A percentile compares a stretch with the other conserved stretches of the same genome.
These are phyloP conservation scores for Uronychia binucleata DNA, from an alignment of 73 alveolate species.

Conservation along the genomic window DNA sequence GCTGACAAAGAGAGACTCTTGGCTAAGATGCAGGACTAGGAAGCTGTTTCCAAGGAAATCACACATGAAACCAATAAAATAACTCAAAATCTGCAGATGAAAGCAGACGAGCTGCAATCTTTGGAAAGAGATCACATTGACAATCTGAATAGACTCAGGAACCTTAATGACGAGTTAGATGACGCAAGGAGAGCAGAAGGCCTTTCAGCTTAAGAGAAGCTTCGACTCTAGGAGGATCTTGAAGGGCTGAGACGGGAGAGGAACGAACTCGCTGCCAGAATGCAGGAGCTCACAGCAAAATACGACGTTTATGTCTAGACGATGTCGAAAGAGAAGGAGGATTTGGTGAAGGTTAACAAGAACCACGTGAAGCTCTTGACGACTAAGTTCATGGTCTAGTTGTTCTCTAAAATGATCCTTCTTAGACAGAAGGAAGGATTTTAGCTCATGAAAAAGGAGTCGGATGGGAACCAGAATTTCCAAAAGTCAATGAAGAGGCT, in stretches of 20 bases:
- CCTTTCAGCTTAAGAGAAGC: constrained; percentile 34
- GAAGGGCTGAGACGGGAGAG: constrained; percentile 56
- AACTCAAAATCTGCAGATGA: constrained; percentile 26
- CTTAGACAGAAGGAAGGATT: constrained; percentile 30
- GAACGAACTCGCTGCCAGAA: constrained; percentile 31
- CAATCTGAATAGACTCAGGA: constrained; percentile 31
- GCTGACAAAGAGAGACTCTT: constrained; percentile 49
- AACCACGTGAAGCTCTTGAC: constrained; percentile 48
- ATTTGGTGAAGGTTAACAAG: constrained; percentile 23
- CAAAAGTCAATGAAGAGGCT: constrained; percentile 1
- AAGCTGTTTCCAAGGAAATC: constrained; percentile 30
- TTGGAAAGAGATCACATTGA: constrained; percentile 62
- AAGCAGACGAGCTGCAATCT: constrained; percentile 48
- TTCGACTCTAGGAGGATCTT: constrained; percentile 53
- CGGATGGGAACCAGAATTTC: constrained; percentile 6
- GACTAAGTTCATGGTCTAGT: constrained; percentile 34
- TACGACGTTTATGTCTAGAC: constrained; percentile 41
- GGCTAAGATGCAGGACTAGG: constrained; percentile 59
- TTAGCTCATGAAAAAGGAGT: constrained; percentile 12
- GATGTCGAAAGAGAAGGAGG: constrained; percentile 32
- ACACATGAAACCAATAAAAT: constrained; percentile 48
- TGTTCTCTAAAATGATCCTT: constrained; percentile 2
- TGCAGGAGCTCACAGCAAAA: constrained; percentile 38
- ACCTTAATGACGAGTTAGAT: constrained; percentile 45
- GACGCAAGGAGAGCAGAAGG: constrained; percentile 14